These are phyloP conservation scores for Haematococcus lacustris DNA, from an alignment of 139 green algal genomes.

Conservation along the genomic window DNA sequence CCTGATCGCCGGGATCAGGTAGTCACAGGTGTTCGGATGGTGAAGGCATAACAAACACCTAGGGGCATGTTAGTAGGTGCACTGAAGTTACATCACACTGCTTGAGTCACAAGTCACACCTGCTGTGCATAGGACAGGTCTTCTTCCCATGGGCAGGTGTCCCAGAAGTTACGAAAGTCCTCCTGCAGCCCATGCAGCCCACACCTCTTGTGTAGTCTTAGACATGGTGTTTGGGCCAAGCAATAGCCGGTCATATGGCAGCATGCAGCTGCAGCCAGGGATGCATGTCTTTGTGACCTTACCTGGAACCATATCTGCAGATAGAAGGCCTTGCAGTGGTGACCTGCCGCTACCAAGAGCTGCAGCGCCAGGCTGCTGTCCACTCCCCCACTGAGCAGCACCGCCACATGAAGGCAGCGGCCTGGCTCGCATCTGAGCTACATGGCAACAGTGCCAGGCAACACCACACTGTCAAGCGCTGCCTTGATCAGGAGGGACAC, in stretches of 20 bases:
- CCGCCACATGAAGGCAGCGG: constrained; percentile 50
- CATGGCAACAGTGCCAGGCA: too few species aligned
- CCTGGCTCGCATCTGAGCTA: constrained; percentile 24
- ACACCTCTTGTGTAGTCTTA: background rate
- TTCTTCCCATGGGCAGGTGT: constrained; percentile 94
- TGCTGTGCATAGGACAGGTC: constrained; percentile 81
- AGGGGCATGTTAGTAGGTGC: too few species aligned
- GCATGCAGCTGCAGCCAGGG: background rate
- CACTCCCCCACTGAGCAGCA: constrained; percentile 91
- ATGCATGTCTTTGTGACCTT: constrained; percentile 11
- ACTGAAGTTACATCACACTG: too few species aligned
- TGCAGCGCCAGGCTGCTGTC: constrained; percentile 89
- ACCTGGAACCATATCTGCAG: constrained; percentile 92
- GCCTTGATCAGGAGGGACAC: background rate
- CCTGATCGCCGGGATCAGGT: too few species aligned
- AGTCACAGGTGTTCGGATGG: too few species aligned
- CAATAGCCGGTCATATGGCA: too few species aligned
- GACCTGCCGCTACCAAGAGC: constrained; percentile 74
- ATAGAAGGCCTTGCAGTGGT: constrained; percentile 81
- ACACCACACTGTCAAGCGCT: background rate
- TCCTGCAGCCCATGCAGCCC: constrained; percentile 48
- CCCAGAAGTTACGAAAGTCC: constrained; percentile 95
- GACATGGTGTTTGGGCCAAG: too few species aligned
- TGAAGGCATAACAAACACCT: too few species aligned
- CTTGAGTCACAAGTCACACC: too few species aligned